Base-by-base conservation (phyloP, 2,329 filamentous ascomycete genomes). In the Scleromitrula shiraiana region DNA sequence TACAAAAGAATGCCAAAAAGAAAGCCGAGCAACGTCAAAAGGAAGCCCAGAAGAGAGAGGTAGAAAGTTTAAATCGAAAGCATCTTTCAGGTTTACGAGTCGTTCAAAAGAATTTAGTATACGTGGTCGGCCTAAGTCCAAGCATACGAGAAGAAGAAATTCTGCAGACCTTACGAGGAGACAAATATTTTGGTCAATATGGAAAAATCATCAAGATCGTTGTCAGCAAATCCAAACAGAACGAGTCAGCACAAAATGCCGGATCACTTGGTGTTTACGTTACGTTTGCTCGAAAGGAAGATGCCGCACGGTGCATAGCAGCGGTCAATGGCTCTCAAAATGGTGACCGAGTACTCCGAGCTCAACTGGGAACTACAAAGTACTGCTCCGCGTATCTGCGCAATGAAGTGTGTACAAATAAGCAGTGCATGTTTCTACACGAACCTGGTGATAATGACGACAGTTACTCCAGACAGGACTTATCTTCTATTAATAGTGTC, bases 151-250 rank as follows among this genome's bases (percentile, higher is more conserved):
- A 98, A 68, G 90, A 97, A 64, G 88, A 91, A 59, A 74, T 98
- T 3, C 76, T 97, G 39, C 88, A 91, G 66, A 96, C 90, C 0
- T 72, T 98, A 39, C 83, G 94, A 49, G 90, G 90, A 53, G 81
- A 82, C 41, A 86, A 96, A 62, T 98, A 96, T 65, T 98, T 98
- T 61, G 93, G 93, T 5, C 93, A 98, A 67, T 98, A 98, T 64
- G 93, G 93, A 59, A 93, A 91, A 63, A 98, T 98, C 58, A 85
- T 95, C 64, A 98, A 98, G 68, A 97, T 98, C 49, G 95, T 95
- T 46, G 95, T 98, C 56, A 97, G 90, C 73, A 95, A 95, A 67
- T 88, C 76, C 51, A 76, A 79, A 26, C 78, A 83, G 61, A 78
- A 78, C 24, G 76, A 91, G 53, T 74, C 75, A 38, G 72, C 75